These are phyloP conservation scores for Scutellaria baicalensis DNA, from an alignment of 257 asterid species.

Conservation along the genomic window DNA sequence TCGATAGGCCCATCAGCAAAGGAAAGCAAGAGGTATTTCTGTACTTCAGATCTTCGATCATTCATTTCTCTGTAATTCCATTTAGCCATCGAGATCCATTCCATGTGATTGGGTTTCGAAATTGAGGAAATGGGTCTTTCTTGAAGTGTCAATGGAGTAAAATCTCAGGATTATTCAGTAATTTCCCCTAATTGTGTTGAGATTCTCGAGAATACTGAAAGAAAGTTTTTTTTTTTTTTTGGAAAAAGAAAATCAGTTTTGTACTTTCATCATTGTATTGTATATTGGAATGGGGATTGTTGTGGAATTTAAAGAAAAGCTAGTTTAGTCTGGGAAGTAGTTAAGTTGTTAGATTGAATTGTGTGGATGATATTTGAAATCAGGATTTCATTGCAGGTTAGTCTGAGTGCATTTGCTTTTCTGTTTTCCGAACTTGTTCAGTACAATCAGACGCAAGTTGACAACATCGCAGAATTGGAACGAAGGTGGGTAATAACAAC, in stretches of 20 bases:
- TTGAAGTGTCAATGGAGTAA: background rate
- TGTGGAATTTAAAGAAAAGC: background rate
- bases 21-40: constrained; percentile 88
- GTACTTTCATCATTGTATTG: background rate
- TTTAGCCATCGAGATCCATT: background rate
- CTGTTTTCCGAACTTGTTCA: constrained; percentile 91
- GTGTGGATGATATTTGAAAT: background rate
- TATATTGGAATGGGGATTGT: background rate
- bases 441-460: constrained; percentile 90
- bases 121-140: background rate
- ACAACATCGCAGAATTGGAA: constrained; percentile 72
- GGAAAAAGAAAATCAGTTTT: background rate
- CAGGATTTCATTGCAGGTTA: constrained; percentile 43
- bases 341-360: background rate
- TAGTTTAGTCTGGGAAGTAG: background rate
- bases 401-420: constrained; percentile 84
- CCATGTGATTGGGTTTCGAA: background rate
- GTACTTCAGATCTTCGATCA: constrained; percentile 19
- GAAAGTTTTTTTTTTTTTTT: background rate
- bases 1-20: constrained; percentile 84
- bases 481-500: constrained; percentile 35
- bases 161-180: background rate
- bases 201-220: background rate
- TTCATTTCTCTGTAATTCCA: background rate
- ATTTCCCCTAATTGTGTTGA: background rate